Evolutionary conservation across 306 rosid species (phyloP).

Genomic region (Mimosa bimucronata): DNA sequence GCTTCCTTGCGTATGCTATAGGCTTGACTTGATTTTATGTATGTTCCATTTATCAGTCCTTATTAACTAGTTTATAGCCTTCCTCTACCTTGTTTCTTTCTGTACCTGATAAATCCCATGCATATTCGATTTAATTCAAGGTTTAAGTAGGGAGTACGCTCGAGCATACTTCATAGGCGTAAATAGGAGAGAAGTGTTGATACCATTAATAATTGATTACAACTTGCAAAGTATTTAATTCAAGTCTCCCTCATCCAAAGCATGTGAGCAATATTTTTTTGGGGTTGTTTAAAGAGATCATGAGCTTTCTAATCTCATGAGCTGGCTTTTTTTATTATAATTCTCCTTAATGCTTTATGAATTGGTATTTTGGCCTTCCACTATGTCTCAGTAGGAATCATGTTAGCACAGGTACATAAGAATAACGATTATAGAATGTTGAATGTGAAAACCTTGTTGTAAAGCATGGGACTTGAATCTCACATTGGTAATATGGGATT

Average conservation of each 20-base stretch:
- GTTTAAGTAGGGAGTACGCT: slow-evolving; percentile 11
- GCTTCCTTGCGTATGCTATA: too few species aligned
- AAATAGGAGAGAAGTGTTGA: neutral
- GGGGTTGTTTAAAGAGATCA: neutral
- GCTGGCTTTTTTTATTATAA: neutral
- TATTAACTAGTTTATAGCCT: too few species aligned
- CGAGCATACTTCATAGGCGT: slow-evolving; percentile 3
- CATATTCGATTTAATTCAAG: slow-evolving; percentile 3
- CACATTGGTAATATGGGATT: neutral
- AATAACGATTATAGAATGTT: neutral
- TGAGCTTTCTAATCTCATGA: neutral
- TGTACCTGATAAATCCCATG: too few species aligned
- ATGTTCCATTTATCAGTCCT: too few species aligned
- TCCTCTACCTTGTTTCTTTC: too few species aligned
- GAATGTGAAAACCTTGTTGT: neutral
- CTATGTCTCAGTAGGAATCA: neutral
- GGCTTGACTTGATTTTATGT: too few species aligned
- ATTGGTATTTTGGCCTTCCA: neutral
- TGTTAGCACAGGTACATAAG: neutral
- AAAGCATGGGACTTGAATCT: neutral
- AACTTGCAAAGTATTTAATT: neutral
- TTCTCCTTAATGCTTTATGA: neutral
- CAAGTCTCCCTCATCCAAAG: neutral
- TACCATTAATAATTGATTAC: neutral
- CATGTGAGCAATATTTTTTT: neutral